These are phyloP conservation scores for Smittium culicis DNA, from an alignment of 371 early-diverging fungal genomes.

Conservation along the genomic window DNA sequence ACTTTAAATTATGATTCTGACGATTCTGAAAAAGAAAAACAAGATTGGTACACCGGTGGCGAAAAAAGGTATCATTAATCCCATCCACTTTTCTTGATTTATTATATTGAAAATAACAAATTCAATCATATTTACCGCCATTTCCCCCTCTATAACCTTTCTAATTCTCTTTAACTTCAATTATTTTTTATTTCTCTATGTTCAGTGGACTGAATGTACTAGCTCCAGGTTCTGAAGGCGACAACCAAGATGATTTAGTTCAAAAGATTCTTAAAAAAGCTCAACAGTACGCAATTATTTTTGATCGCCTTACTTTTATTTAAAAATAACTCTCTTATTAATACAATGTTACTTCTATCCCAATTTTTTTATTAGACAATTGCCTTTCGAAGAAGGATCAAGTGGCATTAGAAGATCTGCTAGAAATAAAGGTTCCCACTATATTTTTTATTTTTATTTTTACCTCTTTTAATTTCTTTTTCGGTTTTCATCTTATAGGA, in stretches of 20 bases:
- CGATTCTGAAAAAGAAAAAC: conserved; percentile 40
- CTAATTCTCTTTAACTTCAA: neutral
- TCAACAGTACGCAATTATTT: neutral
- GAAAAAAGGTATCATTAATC: conserved; percentile 13
- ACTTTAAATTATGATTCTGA: conserved; percentile 31
- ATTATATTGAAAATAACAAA: too few relatives aligned
- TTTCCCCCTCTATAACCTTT: too few relatives aligned
- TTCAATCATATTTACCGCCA: too few relatives aligned
- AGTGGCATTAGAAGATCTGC: neutral
- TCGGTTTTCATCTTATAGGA: neutral
- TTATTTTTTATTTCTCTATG: neutral
- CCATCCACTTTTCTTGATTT: too few relatives aligned
- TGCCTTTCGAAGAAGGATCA: conserved; percentile 6
- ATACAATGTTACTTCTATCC: too few relatives aligned
- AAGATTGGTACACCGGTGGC: conserved; percentile 30
- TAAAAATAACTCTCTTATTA: too few relatives aligned
- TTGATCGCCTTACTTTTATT: too few relatives aligned
- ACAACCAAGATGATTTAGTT: neutral
- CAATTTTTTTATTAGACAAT: neutral
- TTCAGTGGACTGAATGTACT: neutral
- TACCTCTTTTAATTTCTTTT: too few relatives aligned
- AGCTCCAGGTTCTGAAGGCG: neutral
- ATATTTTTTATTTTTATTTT: too few relatives aligned
- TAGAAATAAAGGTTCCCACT: neutral
- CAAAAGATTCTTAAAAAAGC: neutral